Conservation (phyloP, 768 basidiomycete species). For the Termitomyces sp. region DNA sequence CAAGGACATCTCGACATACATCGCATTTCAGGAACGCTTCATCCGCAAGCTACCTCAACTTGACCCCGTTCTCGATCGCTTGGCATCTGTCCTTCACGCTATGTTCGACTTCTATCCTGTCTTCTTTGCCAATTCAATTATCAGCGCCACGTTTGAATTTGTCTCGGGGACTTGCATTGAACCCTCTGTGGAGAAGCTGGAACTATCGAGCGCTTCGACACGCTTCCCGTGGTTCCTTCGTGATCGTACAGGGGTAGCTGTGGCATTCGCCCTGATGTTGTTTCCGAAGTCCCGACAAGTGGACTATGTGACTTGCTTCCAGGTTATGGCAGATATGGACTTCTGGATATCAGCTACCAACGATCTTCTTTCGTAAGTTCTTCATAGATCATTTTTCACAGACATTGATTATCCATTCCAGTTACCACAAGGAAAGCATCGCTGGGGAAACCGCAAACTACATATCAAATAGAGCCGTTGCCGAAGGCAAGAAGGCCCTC, state of each 20-base stretch:
- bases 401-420: neutral
- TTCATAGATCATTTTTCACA: neutral
- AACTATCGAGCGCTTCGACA: conserved; percentile 1
- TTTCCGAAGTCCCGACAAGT: conserved; percentile 16
- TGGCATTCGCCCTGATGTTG: conserved; percentile 15
- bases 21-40: conserved; percentile 17
- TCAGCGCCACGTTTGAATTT: conserved; percentile 18
- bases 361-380: conserved; percentile 21
- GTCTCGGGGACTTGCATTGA: conserved; percentile 19
- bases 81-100: conserved; percentile 9
- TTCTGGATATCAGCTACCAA: conserved; percentile 17
- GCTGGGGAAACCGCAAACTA: conserved; percentile 21
- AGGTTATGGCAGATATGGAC: conserved; percentile 21
- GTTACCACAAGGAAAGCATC: conserved; percentile 21
- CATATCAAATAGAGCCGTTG: conserved; percentile 14
- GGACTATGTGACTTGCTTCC: conserved; percentile 16
- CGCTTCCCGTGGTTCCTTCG: conserved; percentile 22
- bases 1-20: conserved; percentile 6
- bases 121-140: conserved; percentile 17
- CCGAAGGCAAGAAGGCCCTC: conserved; percentile 6
- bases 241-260: conserved; percentile 17
- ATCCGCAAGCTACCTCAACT: conserved; percentile 17
- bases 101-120: conserved; percentile 18
- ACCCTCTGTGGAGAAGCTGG: conserved; percentile 8
- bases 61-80: conserved; percentile 17